Evolutionary conservation across 345 rosid species (phyloP), one percentile per base, ranked within the genome.

Genomic region (Eucalyptus sideroxylon): DNA sequence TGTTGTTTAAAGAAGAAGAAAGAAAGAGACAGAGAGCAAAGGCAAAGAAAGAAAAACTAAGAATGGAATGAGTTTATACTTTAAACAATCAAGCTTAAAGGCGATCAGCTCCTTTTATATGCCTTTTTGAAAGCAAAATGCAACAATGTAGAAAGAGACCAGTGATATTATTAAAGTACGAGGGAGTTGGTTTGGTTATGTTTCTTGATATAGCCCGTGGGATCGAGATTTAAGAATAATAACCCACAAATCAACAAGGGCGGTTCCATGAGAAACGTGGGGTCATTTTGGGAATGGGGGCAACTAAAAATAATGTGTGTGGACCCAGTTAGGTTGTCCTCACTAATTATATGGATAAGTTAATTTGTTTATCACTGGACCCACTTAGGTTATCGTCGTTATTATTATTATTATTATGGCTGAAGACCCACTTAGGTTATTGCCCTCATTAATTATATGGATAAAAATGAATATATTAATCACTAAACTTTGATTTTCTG

Each of bases 331-430:
- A 14, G 37, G 2, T 65, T 65, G 37, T 3, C 69, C 17, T 62
- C 72, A 6, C 34, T 30, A 62, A 31, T 30, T 62, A 4, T 8
- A 27, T 7, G 34, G 8, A 62, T 4, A 13, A 27, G 15, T 62
- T 27, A 27, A 62, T 59, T 62, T 0, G 1, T 62, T 30, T 13
- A 0, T 62, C 72, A 13, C 2, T 62, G 72, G 72, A 62, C 72
- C 0, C 17, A 27, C 72, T 62, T 30, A 50, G 16, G 16, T 50
- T 0, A 14, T 50, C 51, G 40, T 37, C 40, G 37, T 34, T 13
- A 14, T 0, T 50, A 14, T 50, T 50, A 50, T 50, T 0, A 1
- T 14, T 0, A 50, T 50, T 50, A 0, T 50, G 50, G 50, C 16
- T 5, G 51, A 50, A 50, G 51, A 50, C 6, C 51, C 50, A 47